Conservation (phyloP, 192 early-diverging fungal species). For the Linnemannia hyalina region DNA sequence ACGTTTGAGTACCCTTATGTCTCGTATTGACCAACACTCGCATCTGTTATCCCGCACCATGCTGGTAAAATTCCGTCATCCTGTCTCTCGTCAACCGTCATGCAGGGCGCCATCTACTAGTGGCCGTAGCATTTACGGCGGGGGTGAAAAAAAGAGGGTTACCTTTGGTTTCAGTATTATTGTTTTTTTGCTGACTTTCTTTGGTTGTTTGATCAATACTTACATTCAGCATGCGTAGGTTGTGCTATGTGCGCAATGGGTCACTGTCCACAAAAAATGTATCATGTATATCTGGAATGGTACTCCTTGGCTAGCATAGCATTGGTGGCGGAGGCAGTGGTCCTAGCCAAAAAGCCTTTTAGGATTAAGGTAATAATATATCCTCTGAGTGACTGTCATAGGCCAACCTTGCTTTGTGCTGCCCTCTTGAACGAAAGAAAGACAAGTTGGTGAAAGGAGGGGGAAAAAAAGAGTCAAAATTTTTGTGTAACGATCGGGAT, state of each 20-base stretch:
- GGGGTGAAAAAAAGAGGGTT: too few species aligned
- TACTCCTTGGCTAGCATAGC: neutral
- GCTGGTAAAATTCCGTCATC: too few species aligned
- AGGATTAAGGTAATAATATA: neutral
- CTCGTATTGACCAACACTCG: too few species aligned
- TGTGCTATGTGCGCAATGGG: too few species aligned
- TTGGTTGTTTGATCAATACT: too few species aligned
- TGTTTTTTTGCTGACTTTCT: too few species aligned
- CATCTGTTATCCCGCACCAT: too few species aligned
- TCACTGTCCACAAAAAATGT: too few species aligned
- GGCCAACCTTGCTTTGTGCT: neutral
- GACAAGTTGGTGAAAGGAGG: neutral
- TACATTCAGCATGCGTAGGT: too few species aligned
- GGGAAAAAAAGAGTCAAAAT: neutral
- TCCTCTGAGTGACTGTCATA: neutral
- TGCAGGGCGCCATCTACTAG: neutral
- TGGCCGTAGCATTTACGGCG: neutral
- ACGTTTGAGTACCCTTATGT: too few species aligned
- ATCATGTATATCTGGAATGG: neutral
- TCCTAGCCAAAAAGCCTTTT: neutral
- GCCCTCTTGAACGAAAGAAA: neutral
- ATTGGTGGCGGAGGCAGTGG: neutral
- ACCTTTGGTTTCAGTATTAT: too few species aligned
- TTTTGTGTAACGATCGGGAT: constrained; percentile 1
- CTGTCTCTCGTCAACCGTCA: neutral